Conservation (phyloP, 805 yeast species). For the Lachancea cidri region DNA sequence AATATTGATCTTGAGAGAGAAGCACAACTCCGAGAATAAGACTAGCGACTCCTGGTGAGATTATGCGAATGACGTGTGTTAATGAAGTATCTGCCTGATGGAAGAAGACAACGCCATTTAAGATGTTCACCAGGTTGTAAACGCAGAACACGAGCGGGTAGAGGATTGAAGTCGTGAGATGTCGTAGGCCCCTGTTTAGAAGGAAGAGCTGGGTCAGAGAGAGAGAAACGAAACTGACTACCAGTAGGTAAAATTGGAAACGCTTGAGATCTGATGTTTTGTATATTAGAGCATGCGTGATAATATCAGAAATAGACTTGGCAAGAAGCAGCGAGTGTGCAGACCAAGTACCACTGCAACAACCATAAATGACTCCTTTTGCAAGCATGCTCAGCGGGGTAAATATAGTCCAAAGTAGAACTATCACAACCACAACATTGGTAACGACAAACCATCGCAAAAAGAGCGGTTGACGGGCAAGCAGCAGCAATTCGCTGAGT, state of each 20-base stretch:
- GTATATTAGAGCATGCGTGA: constrained; percentile 34
- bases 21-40: constrained; percentile 7
- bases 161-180: constrained; percentile 66
- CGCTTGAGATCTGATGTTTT: constrained; percentile 2
- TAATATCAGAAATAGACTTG: constrained; percentile 72
- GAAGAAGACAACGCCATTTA: constrained; percentile 43
- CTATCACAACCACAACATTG: constrained; percentile 23
- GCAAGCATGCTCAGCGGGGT: constrained; percentile 1
- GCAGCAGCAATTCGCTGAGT: constrained; percentile 42
- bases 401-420: constrained; percentile 1
- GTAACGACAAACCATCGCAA: constrained; percentile 50
- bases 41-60: constrained; percentile 7
- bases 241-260: constrained; percentile 12
- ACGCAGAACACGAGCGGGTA: constrained; percentile 85
- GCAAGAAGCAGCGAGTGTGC: constrained; percentile 85
- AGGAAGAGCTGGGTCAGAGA: constrained; percentile 69
- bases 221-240: constrained; percentile 50
- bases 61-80: constrained; percentile 1
- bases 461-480: constrained; percentile 43
- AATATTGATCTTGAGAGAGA: constrained; percentile 8
- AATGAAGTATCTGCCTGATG: constrained; percentile 6
- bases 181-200: constrained; percentile 66
- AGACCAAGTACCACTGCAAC: constrained; percentile 68
- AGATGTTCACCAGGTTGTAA: constrained; percentile 64
- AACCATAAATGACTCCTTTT: constrained; percentile 62